phyloP scores from a whole-genome alignment of 192 early-diverging fungal genomes.

The Powellomyces hirtus region DNA sequence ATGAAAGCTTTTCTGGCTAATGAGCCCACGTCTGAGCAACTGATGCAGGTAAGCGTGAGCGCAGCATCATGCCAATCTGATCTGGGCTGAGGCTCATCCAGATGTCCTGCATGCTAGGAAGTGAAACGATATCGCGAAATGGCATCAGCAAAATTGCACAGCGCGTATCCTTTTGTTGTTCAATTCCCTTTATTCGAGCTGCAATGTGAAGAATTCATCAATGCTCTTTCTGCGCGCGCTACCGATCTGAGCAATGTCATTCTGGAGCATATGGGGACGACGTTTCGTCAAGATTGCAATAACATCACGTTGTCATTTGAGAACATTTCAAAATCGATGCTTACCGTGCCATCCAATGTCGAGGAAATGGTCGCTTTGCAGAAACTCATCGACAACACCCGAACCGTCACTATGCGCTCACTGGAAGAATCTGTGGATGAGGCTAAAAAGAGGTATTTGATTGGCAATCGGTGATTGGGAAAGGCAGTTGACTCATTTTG shows the following conservation, averaged over 20 bases:
- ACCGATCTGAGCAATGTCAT: conserved; percentile 41
- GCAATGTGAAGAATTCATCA: conserved; percentile 54
- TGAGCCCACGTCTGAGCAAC: conserved; percentile 42
- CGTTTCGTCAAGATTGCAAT: conserved; percentile 27
- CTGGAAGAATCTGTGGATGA: conserved; percentile 59
- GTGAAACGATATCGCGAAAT: conserved; percentile 40
- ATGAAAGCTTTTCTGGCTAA: conserved; percentile 46
- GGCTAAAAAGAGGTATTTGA: conserved; percentile 56
- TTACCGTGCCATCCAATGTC: conserved; percentile 48
- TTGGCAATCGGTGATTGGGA: too few relatives aligned
- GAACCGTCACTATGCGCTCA: conserved; percentile 37
- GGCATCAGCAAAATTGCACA: conserved; percentile 41
- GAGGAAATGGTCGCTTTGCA: conserved; percentile 62
- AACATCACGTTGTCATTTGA: conserved; percentile 46
- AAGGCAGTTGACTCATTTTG: too few relatives aligned
- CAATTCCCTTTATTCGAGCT: conserved; percentile 54
- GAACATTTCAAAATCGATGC: conserved; percentile 44
- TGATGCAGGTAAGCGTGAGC: conserved; percentile 42
- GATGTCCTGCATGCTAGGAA: conserved; percentile 23
- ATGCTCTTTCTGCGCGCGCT: conserved; percentile 45
- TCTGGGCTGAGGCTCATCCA: background rate
- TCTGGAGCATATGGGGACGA: conserved; percentile 40
- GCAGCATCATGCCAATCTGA: too few relatives aligned
- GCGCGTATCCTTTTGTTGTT: conserved; percentile 54
- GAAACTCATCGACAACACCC: conserved; percentile 51